Percentiles rank a stretch among this genome's conserved stretches.
These are phyloP conservation scores for Trametes punicea DNA, from an alignment of 768 basidiomycete genomes.

Conservation along the genomic window DNA sequence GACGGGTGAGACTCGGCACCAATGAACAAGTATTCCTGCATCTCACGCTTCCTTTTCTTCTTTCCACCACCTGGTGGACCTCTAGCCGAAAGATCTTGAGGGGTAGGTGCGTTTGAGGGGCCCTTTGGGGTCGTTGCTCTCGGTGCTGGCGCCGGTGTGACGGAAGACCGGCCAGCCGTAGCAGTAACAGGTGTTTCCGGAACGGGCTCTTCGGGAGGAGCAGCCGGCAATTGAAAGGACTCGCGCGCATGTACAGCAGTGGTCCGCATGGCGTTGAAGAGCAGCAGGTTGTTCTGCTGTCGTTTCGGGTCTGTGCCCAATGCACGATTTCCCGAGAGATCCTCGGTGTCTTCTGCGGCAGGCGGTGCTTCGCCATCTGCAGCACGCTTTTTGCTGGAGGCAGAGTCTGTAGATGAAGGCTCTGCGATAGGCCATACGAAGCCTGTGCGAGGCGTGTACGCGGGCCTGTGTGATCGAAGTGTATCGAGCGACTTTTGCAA, in stretches of 20 bases:
- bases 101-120: constrained; percentile 34
- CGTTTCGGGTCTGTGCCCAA: constrained; percentile 24
- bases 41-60: constrained; percentile 77
- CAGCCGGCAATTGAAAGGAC: constrained; percentile 42
- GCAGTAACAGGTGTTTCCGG: constrained; percentile 28
- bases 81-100: constrained; percentile 47
- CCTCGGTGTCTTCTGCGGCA: constrained; percentile 15
- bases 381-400: constrained; percentile 38
- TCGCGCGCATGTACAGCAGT: constrained; percentile 68
- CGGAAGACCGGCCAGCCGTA: constrained; percentile 31
- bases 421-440: constrained; percentile 84
- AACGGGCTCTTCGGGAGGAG: constrained; percentile 28
- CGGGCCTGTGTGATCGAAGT: constrained; percentile 70
- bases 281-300: constrained; percentile 63
- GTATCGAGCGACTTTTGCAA: constrained; percentile 76
- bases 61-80: constrained; percentile 53
- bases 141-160: constrained; percentile 28
- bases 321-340: constrained; percentile 13
- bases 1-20: constrained; percentile 1
- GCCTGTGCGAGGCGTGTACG: constrained; percentile 79
- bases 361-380: constrained; percentile 15
- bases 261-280: constrained; percentile 76
- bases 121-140: constrained; percentile 33
- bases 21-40: background rate
- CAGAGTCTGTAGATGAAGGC: constrained; percentile 40